Percentiles rank a stretch among this genome's conserved stretches.
phyloP scores from a whole-genome alignment of 805 yeast species.

The Ogataea minuta region DNA sequence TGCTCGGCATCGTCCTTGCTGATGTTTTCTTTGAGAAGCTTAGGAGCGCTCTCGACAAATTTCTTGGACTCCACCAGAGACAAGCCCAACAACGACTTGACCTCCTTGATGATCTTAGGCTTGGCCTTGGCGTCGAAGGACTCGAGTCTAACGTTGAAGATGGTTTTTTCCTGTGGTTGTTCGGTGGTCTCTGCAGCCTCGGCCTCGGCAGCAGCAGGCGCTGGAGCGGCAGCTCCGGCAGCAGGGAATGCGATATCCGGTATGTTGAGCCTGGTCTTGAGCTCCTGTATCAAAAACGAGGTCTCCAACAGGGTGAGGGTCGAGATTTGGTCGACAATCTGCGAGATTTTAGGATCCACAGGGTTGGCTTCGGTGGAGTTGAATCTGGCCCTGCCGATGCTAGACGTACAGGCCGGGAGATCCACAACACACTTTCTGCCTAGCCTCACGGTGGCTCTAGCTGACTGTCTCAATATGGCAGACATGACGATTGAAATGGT shows the following conservation, averaged over 20 bases:
- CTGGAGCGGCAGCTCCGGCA: slow-evolving; percentile 58
- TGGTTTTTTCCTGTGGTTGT: slow-evolving; percentile 85
- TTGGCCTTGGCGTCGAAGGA: slow-evolving; percentile 91
- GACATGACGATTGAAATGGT: slow-evolving; percentile 12
- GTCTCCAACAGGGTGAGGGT: slow-evolving; percentile 91
- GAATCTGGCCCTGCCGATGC: slow-evolving; percentile 52
- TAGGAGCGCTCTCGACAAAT: slow-evolving; percentile 97
- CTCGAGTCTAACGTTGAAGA: slow-evolving; percentile 88
- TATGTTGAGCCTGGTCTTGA: slow-evolving; percentile 80
- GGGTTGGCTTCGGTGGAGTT: slow-evolving; percentile 48
- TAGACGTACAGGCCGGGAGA: slow-evolving; percentile 3
- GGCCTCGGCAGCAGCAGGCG: slow-evolving; percentile 66
- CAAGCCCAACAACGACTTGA: slow-evolving; percentile 84
- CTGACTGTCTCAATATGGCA: slow-evolving; percentile 18
- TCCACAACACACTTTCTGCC: slow-evolving; percentile 15
- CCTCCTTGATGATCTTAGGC: slow-evolving; percentile 97
- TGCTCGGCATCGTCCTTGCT: slow-evolving; percentile 97
- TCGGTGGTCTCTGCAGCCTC: slow-evolving; percentile 74
- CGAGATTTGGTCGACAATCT: slow-evolving; percentile 89
- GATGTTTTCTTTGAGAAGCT: slow-evolving; percentile 89
- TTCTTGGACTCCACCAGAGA: slow-evolving; percentile 96
- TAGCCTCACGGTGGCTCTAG: slow-evolving; percentile 23
- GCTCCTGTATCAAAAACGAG: slow-evolving; percentile 76
- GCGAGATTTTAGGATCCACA: slow-evolving; percentile 83
- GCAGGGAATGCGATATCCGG: slow-evolving; percentile 89